These are phyloP conservation scores for Colletotrichum eleusines DNA, from an alignment of 2,329 filamentous ascomycete genomes.

Conservation along the genomic window DNA sequence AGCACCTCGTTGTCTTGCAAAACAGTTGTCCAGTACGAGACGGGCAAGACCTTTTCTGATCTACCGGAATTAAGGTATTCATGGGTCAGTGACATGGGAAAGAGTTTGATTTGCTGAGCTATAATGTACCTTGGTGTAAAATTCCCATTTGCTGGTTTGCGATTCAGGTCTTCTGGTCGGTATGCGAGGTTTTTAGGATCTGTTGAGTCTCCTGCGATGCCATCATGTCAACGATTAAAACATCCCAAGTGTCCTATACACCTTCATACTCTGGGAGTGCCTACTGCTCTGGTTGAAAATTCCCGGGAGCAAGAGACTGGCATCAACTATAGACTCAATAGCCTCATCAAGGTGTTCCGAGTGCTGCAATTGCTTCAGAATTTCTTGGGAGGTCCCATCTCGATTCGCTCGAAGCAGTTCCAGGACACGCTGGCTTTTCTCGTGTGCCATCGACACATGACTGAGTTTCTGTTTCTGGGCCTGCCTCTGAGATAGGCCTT, in stretches of 20 bases:
- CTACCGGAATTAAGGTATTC: not conserved
- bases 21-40: conserved; percentile 44
- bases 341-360: conserved; percentile 16
- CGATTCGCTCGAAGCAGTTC: conserved; percentile 16
- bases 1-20: conserved; percentile 37
- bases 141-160: not conserved
- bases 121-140: not conserved
- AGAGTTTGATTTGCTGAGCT: not conserved
- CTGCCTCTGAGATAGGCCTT: conserved; percentile 23
- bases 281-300: not conserved
- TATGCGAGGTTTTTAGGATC: not conserved
- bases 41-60: not conserved
- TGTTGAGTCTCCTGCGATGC: not conserved
- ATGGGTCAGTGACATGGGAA: not conserved
- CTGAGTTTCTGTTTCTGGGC: conserved; percentile 26
- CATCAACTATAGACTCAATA: conserved; percentile 23
- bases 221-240: not conserved
- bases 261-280: not conserved
- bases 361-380: conserved; percentile 16
- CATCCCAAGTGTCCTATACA: not conserved
- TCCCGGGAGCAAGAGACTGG: not conserved
- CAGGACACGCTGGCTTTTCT: conserved; percentile 21
- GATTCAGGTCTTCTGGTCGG: not conserved
- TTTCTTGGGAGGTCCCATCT: conserved; percentile 16
- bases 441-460: conserved; percentile 16